Evolutionary conservation across 2,329 filamentous ascomycete species (phyloP).

Genomic region (Metarhizium robertsii): DNA sequence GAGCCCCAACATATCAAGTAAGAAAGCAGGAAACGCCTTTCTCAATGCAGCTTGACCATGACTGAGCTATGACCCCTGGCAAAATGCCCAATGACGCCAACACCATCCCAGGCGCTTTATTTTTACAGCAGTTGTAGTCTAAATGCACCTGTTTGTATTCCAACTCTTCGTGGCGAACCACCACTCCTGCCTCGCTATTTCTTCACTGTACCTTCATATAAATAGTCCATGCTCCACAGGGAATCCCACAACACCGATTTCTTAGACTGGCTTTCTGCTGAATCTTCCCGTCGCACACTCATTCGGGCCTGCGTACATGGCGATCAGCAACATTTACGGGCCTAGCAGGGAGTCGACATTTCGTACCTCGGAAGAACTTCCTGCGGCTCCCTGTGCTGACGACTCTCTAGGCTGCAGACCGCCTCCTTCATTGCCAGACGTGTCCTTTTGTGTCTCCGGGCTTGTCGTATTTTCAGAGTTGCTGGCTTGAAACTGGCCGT

Average conservation of each 20-base stretch:
- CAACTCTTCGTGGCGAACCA: background rate
- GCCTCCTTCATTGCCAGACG: slow-evolving; percentile 5
- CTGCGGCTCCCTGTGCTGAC: slow-evolving; percentile 12
- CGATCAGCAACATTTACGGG: slow-evolving; percentile 22
- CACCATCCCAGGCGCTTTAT: background rate
- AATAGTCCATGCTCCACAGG: slow-evolving; percentile 52
- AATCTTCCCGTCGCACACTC: slow-evolving; percentile 29
- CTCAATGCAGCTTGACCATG: background rate
- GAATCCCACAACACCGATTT: slow-evolving; percentile 52
- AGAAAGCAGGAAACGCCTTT: background rate
- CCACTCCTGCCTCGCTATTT: slow-evolving; percentile 11
- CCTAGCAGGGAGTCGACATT: slow-evolving; percentile 42
- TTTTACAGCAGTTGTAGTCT: background rate
- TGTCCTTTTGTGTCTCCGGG: background rate
- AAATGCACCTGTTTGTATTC: background rate
- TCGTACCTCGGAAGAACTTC: slow-evolving; percentile 41
- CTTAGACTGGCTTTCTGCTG: slow-evolving; percentile 31
- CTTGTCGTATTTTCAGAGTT: slow-evolving; percentile 6
- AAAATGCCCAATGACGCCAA: background rate
- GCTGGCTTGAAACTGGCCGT: slow-evolving; percentile 12
- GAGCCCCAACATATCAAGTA: background rate
- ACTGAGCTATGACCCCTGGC: background rate
- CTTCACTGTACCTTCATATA: slow-evolving; percentile 34
- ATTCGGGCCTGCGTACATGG: slow-evolving; percentile 16
- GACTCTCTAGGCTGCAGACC: slow-evolving; percentile 16